phyloP scores from a whole-genome alignment of 2,329 filamentous ascomycete species.

The Trichoderma aggressivum region DNA sequence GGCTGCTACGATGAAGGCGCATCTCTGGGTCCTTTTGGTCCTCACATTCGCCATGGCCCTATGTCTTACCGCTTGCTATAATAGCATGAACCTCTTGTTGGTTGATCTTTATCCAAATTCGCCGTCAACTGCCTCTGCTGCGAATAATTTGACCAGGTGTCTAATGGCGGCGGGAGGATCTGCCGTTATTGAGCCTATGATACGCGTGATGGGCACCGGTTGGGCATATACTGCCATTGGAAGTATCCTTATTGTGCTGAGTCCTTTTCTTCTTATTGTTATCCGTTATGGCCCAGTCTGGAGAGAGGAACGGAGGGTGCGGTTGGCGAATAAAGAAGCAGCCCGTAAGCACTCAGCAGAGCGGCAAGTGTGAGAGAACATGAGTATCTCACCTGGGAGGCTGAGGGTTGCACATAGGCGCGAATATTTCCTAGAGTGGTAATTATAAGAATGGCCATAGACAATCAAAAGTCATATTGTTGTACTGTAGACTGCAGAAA shows the following conservation, averaged over 20 bases:
- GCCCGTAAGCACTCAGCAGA: not conserved
- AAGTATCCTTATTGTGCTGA: not conserved
- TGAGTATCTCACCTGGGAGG: not conserved
- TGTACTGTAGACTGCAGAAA: not conserved
- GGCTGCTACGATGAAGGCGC: not conserved
- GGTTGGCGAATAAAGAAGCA: not conserved
- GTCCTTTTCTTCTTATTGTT: not conserved
- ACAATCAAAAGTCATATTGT: not conserved
- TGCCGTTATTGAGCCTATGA: not conserved
- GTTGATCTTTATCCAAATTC: constrained; percentile 3
- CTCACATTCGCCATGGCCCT: constrained; percentile 11
- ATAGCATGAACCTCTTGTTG: constrained; percentile 14
- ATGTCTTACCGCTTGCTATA: constrained; percentile 7
- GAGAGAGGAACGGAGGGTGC: not conserved
- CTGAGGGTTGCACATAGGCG: not conserved
- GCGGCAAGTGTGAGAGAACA: not conserved
- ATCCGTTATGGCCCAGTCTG: not conserved
- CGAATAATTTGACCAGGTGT: not conserved
- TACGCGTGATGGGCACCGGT: not conserved
- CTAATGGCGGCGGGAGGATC: not conserved
- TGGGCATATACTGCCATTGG: not conserved
- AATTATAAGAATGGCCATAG: no score
- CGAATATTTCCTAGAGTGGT: not conserved
- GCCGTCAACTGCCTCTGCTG: not conserved
- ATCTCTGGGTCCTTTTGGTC: not conserved